Percentiles rank a stretch among this genome's conserved stretches.
Conservation (phyloP, 176 grass and related monocot genomes). For the Aegilops speltoides region DNA sequence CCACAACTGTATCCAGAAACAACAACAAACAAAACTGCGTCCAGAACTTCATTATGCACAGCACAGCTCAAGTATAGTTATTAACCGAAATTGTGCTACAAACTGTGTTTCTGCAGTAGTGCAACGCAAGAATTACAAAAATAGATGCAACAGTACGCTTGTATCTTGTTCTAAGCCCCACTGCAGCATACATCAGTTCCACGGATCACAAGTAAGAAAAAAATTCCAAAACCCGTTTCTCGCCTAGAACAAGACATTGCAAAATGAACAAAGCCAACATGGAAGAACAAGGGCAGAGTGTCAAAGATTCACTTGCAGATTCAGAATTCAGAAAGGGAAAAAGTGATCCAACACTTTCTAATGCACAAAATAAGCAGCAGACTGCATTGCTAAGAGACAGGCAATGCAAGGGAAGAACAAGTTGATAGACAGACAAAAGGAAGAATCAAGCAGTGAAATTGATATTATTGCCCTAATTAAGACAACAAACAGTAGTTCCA, state of each 20-base stretch:
- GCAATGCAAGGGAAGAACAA: background rate
- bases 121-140: background rate
- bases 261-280: background rate
- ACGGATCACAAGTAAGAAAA: background rate
- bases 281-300: background rate
- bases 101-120: no score
- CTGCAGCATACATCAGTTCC: background rate
- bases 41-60: no score
- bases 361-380: background rate
- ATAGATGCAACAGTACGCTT: background rate
- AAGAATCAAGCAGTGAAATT: background rate
- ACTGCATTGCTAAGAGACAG: background rate
- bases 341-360: background rate
- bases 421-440: background rate
- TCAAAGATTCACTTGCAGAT: background rate
- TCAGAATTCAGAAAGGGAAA: background rate
- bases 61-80: no score
- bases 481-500: background rate
- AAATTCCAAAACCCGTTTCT: background rate
- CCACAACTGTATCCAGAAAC: no score
- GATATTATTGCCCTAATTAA: background rate
- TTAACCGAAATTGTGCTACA: no score
- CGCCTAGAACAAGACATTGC: background rate
- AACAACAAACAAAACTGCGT: no score
- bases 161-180: background rate